These are phyloP conservation scores for Leishmania martiniquensis DNA, from an alignment of 208 protist genomes.

Conservation along the genomic window DNA sequence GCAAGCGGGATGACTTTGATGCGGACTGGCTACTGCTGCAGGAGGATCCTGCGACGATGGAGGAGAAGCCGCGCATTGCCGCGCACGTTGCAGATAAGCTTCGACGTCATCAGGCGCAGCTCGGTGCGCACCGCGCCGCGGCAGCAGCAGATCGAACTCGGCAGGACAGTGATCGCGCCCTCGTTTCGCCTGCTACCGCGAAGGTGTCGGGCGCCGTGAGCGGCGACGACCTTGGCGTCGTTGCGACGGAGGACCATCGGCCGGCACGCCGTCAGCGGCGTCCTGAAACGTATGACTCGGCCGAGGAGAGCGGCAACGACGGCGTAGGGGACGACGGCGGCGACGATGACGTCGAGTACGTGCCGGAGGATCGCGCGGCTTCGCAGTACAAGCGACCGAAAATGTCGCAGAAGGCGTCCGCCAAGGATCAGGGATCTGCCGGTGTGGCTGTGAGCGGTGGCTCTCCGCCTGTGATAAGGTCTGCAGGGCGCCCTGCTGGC, in stretches of 20 bases:
- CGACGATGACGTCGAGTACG: slow-evolving; percentile 50
- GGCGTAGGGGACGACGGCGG: not conserved
- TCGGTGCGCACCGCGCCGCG: slow-evolving; percentile 19
- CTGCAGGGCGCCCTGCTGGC: no score
- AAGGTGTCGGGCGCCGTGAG: not conserved
- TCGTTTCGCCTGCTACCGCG: not conserved
- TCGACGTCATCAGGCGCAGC: slow-evolving; percentile 37
- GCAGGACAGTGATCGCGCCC: not conserved
- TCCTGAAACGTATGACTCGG: slow-evolving; percentile 22
- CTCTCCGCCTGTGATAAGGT: not conserved
- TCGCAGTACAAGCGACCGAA: slow-evolving; percentile 18
- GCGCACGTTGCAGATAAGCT: slow-evolving; percentile 50
- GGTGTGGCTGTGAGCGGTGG: not conserved
- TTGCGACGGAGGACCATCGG: not conserved
- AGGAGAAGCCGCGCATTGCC: slow-evolving; percentile 29
- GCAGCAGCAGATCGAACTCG: slow-evolving; percentile 21
- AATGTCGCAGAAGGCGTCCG: no score
- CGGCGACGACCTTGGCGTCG: not conserved
- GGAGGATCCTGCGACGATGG: slow-evolving; percentile 41
- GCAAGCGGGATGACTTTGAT: slow-evolving; percentile 63
- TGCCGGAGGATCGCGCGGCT: slow-evolving; percentile 31
- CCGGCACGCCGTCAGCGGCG: slow-evolving; percentile 1
- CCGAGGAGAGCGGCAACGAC: slow-evolving; percentile 2
- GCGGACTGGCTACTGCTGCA: slow-evolving; percentile 73
- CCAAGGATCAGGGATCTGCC: not conserved